Base-by-base conservation (phyloP, 2,329 filamentous ascomycete species). In the Penicillium sp. region DNA sequence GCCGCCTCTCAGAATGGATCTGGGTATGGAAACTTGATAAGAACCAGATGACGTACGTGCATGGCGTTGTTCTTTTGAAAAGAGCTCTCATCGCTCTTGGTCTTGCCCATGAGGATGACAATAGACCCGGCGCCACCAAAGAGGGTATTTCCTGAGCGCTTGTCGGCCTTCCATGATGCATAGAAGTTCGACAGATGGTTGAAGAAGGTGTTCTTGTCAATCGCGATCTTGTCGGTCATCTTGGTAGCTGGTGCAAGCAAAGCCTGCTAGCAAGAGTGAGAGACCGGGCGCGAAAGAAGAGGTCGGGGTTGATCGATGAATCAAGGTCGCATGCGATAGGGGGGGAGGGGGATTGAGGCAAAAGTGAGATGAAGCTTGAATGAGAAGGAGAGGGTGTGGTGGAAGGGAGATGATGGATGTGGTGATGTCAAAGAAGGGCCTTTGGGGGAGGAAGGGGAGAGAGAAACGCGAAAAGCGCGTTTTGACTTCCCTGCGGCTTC, bases 1-100 rank as follows among this genome's bases (percentile, higher is more conserved):
- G 8, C 26, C 30, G 26, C 45, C 24, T 28, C 45, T 49, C 17
- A 17, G 8, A 17, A n/a, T n/a, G 8, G 9, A 10, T 30, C 9
- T 30, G 9, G 26, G 3, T 1, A n/a, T n/a, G 13, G 10, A 30
- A 47, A 30, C 10, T 42, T 4, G 37, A 42, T 6, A 45, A 42
- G 22, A 22, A 17, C 2, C 38, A 24, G 22, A 37, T 4, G 24
- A 83, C 90, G 76, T 84, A 96, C 93, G 83, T 98, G 95, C 80
- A 97, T 90, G 24, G 95, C 93, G 78, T 97, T 97, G 74, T 93
- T 96, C 84, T 99, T 99, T 80, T 94, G 89, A 73, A 96, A 97
- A 72, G 90, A 89, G 66, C 89, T 90, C 45, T 87, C 86, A 73
- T 97, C 93, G 74, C 59, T 59, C 45, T 95, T 92, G 66, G 93